Evolutionary conservation across 495 filamentous ascomycete genomes (phyloP).

Genomic region (Hypoxylon cercidicola): DNA sequence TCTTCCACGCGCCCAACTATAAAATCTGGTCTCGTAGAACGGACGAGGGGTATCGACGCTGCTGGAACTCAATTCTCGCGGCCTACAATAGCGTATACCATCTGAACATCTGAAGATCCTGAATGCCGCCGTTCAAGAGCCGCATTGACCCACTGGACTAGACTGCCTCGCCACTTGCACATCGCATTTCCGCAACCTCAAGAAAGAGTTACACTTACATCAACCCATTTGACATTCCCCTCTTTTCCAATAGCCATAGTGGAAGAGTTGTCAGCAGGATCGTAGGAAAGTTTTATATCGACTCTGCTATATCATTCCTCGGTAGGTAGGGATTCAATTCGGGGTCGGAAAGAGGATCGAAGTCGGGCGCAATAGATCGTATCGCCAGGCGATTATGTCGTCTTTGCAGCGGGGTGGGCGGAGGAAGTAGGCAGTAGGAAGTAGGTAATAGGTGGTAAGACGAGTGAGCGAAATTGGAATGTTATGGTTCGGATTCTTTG

Average conservation of each 20-base stretch:
- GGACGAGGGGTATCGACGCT: neutral
- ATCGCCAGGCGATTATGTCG: slow-evolving; percentile 1
- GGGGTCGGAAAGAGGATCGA: neutral
- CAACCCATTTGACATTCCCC: slow-evolving; percentile 76
- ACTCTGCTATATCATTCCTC: slow-evolving; percentile 43
- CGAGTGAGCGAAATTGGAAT: slow-evolving; percentile 33
- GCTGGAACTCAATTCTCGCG: neutral
- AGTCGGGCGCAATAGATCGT: slow-evolving; percentile 1
- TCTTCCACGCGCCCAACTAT: neutral
- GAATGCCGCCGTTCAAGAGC: too few relatives aligned
- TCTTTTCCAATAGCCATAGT: slow-evolving; percentile 55
- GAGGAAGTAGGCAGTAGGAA: slow-evolving; percentile 8
- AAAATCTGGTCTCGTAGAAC: neutral
- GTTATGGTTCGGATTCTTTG: slow-evolving; percentile 21
- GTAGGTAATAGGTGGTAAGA: slow-evolving; percentile 1
- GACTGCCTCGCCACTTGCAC: neutral
- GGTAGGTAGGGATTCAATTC: neutral
- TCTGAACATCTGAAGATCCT: too few relatives aligned
- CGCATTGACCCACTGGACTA: too few relatives aligned
- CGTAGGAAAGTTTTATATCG: slow-evolving; percentile 4
- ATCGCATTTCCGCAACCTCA: neutral
- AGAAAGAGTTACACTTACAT: slow-evolving; percentile 58
- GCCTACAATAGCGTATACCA: neutral
- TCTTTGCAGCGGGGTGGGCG: slow-evolving; percentile 2
- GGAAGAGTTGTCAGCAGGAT: slow-evolving; percentile 22